Evolutionary conservation across 805 yeast genomes (phyloP), one percentile per base, ranked within the genome.

Genomic region (Candida hungchunana): DNA sequence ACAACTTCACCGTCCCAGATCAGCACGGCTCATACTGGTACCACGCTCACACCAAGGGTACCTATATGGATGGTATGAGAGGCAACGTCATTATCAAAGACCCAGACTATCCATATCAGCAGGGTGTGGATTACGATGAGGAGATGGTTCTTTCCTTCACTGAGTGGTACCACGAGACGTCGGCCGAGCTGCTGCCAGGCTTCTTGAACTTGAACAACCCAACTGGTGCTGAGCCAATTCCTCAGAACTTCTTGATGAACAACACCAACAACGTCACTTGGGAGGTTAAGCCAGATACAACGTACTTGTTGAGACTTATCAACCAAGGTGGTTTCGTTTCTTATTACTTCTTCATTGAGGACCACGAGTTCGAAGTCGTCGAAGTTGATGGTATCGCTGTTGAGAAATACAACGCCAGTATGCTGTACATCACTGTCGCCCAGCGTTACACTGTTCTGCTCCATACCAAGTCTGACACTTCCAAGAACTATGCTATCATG

Each of bases 151-250:
- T 90, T 42, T 64, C 83, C 7, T 50, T 93, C 28, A 67, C 82
- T 31, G 98, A 93, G 54, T 89, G 96, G 95, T 93, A 93, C 66
- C 96, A 87, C 58, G 70, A 54, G 9, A 37, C 53, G 5, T 69
- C 80, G 21, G 65, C 66, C 18, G 75, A 61, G 25, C 66, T 82
- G 47, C 63, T 58, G 15, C 64, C 70, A 13, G 40, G 50, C 24
- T 89, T 93, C 66, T 56, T 88, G 67, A 75, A 65, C 47, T 58
- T 79, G 44, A 79, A 70, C 67, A 93, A 93, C 63, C 98, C 98
- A 40, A 86, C 96, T 8, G 98, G 98, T 55, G 96, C 97, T 29
- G 98, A 93, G 66, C 98, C 98, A 34, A 79, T 93, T 49, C 98
- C 98, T 7, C 82, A 84, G 48, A 65, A 67, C 57, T 62, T 83